Base-by-base conservation (phyloP, 495 filamentous ascomycete genomes). In the Annulohypoxylon moriforme region DNA sequence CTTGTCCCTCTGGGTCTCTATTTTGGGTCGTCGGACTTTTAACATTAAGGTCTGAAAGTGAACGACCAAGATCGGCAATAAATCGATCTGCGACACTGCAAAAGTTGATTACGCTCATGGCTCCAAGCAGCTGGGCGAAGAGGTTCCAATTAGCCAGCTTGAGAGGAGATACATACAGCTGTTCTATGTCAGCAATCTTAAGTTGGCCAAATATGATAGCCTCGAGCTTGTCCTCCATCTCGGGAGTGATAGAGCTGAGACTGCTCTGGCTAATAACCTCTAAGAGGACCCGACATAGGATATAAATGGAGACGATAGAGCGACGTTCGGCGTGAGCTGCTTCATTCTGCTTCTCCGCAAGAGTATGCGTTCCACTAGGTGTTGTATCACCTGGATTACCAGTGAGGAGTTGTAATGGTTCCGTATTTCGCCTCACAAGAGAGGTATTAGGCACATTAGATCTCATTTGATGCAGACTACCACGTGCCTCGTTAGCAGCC, bases 121-220 rank as follows among this genome's bases (percentile, higher is more conserved):
- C 94, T 13, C 96, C 96, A 10, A 99, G 84, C 16, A 98, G 81
- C 74, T 97, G 93, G 24, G 91, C 90, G 74, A 97, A 97, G 11
- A 98, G 90, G 60, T 91, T 91, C 96, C 96, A 98, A 77, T 98
- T 98, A 14, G 96, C 91, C 81, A 94, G 88, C 66, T 93, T 91
- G 7, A 97, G 86, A 4, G 92, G 89, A 1, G 93, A 97, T 10
- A 86, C 85, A 18, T 89, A 83, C 13, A 98, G 85, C 73, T 91
- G 89, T 6, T 97, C 93, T 0, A 91, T 89, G 49, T 98, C 94
- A n/a, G 92, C 91, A 16, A 88, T 90, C 75, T 92, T 94, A 16
- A 99, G 82, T 76, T 97, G 95, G 33, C 90, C 90, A 78, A 98
- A 99, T 56, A 98, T 96, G 52, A 98, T 97, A 49, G 90, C 92